Evolutionary conservation across 805 yeast species (phyloP), one percentile per base, ranked within the genome.

Genomic region (Pichia phayaonensis): DNA sequence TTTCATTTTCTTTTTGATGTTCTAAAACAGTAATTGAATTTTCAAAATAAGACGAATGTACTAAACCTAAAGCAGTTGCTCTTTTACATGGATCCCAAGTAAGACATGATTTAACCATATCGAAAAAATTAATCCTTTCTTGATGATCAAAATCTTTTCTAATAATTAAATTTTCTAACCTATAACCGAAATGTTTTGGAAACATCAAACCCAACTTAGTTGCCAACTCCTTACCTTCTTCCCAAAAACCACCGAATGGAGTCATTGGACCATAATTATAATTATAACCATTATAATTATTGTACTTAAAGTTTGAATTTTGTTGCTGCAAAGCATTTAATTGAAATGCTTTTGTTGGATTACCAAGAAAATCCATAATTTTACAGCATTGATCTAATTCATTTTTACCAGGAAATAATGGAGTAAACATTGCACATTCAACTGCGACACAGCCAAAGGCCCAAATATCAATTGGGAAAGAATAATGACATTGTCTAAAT

Each of bases 351-450:
- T 67, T 60, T 29, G 69, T 65, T 0, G 98, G 98, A 7, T 85
- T 76, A 0, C 98, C 97, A 45, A 92, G 71, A 10, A 79, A 71
- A 53, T 78, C 76, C 51, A 87, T 65, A 8, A 87, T 82, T 61
- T 74, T 78, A 76, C 80, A 76, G 13, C 83, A 74, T 70, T 90
- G 97, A 61, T 90, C 96, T 46, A 83, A 59, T 61, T 86, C 94
- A 62, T 82, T 77, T 16, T 74, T 62, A 0, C 98, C 98, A 0
- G 97, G 95, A 61, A 92, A 87, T 34, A 90, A 70, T 1, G 98
- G 96, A 38, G 73, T 63, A 58, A 86, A 80, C 42, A 81, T 81
- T 22, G 87, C 85, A 42, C 81, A 72, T 62, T 86, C 95, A 8
- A 79, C 78, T 2, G 86, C 88, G 39, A 86, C 88, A 42, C 83